These are phyloP conservation scores for Umbelopsis ramanniana DNA, from an alignment of 192 early-diverging fungal species.

Conservation along the genomic window DNA sequence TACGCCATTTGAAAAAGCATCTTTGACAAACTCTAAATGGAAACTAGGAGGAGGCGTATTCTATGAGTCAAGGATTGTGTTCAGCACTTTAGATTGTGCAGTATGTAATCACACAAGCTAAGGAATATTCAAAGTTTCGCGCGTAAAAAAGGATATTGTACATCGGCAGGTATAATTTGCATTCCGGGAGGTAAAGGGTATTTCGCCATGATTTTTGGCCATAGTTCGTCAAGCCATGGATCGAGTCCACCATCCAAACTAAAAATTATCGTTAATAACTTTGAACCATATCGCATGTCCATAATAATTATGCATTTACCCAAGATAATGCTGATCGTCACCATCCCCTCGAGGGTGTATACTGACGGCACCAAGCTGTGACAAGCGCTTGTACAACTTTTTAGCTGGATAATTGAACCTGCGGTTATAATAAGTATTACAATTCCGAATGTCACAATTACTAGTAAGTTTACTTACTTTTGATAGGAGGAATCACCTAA, in stretches of 20 bases:
- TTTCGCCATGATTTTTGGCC: slow-evolving; percentile 62
- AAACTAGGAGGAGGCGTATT: slow-evolving; percentile 43
- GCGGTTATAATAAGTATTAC: not conserved
- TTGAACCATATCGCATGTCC: not conserved
- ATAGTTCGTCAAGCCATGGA: slow-evolving; percentile 85
- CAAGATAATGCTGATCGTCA: slow-evolving; percentile 96
- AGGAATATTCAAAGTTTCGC: not conserved
- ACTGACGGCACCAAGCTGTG: slow-evolving; percentile 81
- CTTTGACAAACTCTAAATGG: slow-evolving; percentile 49
- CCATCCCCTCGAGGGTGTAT: slow-evolving; percentile 80
- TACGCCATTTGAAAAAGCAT: slow-evolving; percentile 3
- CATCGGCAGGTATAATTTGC: slow-evolving; percentile 56
- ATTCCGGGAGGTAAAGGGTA: slow-evolving; percentile 65
- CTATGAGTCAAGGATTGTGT: not conserved
- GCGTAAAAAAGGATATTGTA: slow-evolving; percentile 44
- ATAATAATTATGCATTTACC: slow-evolving; percentile 43
- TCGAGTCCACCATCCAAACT: slow-evolving; percentile 85
- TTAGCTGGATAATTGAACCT: slow-evolving; percentile 95
- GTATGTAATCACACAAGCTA: not conserved
- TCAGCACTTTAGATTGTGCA: not conserved
- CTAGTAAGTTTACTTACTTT: slow-evolving; percentile 53
- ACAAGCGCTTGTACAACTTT: slow-evolving; percentile 83
- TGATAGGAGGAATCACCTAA: slow-evolving; percentile 94
- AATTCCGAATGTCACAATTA: not conserved
- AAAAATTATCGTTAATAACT: not conserved